A percentile compares a stretch with the other conserved stretches of the same genome.
These are phyloP conservation scores for Neovahlkampfia damariscottae DNA, from an alignment of 78 protist genomes.

Conservation along the genomic window DNA sequence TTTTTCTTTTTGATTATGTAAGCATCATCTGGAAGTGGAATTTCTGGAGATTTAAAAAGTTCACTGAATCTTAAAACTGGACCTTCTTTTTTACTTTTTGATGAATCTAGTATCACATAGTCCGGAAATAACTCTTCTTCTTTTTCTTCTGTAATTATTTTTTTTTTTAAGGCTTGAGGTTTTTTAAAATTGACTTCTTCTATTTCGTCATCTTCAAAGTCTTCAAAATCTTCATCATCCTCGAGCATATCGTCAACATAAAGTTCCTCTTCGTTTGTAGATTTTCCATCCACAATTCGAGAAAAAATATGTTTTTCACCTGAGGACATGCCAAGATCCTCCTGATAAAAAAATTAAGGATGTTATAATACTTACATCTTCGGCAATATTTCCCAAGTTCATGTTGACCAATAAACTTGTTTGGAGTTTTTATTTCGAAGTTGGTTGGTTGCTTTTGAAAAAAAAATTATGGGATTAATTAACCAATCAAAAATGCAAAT, in stretches of 20 bases:
- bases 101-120: background rate
- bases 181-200: background rate
- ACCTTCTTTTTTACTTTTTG: background rate
- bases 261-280: too few species aligned
- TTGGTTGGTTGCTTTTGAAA: too few species aligned
- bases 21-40: background rate
- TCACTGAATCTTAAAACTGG: background rate
- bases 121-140: background rate
- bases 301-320: background rate
- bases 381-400: background rate
- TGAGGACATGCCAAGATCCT: background rate
- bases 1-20: background rate
- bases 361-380: background rate
- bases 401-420: background rate
- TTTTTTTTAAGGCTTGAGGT: background rate
- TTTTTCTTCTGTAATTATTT: background rate
- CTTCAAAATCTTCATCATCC: background rate
- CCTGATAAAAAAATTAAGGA: background rate
- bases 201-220: background rate
- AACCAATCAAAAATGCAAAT: too few species aligned
- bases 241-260: too few species aligned
- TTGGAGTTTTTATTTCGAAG: too few species aligned
- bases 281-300: too few species aligned
- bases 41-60: background rate
- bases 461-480: too few species aligned